Conservation (phyloP, 306 rosid species). For the Cucumis hystrix region DNA sequence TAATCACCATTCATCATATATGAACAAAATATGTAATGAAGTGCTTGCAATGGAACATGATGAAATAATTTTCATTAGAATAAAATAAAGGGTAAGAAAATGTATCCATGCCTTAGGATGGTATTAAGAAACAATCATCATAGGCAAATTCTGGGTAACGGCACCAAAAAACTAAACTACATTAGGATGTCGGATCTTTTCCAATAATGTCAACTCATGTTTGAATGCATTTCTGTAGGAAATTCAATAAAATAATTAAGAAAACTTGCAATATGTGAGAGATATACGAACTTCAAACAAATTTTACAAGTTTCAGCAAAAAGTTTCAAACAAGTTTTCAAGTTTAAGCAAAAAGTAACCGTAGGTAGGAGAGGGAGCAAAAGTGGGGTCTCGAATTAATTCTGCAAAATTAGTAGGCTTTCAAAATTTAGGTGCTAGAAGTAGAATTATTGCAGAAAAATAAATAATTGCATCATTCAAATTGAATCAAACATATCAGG, state of each 20-base stretch:
- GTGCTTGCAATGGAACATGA: not conserved
- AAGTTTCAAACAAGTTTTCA: not conserved
- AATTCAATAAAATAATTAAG: constrained; percentile 2
- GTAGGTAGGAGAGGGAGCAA: not conserved
- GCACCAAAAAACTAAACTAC: constrained; percentile 98
- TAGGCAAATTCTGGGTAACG: constrained; percentile 93
- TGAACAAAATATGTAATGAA: not conserved
- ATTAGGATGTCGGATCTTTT: constrained; percentile 96
- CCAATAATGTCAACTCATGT: constrained; percentile 73
- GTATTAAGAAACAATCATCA: constrained; percentile 96
- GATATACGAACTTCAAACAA: not conserved
- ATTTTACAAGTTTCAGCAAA: not conserved
- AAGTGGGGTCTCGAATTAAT: not conserved
- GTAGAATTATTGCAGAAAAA: not conserved
- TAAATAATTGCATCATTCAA: not conserved
- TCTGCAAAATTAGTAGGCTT: not conserved
- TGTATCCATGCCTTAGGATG: constrained; percentile 59
- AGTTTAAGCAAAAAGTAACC: too few species aligned
- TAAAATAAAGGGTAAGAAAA: constrained; percentile 9
- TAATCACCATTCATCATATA: not conserved
- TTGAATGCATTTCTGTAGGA: constrained; percentile 66
- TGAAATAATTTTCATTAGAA: not conserved
- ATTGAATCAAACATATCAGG: constrained; percentile 6
- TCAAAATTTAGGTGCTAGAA: not conserved
- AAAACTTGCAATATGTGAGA: too few species aligned